Base-by-base conservation (phyloP, 2,329 filamentous ascomycete genomes). In the Thermoascus crustaceus region DNA sequence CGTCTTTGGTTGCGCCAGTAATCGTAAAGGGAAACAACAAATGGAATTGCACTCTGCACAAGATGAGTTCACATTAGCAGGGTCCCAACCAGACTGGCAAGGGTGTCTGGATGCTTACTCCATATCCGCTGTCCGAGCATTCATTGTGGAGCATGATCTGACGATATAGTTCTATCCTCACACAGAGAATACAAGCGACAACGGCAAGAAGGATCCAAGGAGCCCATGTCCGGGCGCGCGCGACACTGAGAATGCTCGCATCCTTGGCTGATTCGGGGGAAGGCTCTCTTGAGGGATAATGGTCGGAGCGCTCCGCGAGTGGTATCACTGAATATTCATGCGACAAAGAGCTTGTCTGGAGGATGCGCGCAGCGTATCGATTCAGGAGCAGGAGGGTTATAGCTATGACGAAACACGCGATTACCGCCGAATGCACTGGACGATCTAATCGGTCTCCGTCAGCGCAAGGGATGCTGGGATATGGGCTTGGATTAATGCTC, bases 391-490 rank as follows among this genome's bases (percentile, higher is more conserved):
- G 40, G 19, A 69, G 50, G 24, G 49, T 54, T 14, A 53, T 42
- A 6, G 64, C 66, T 7, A 61, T 52, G 16, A 63, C 49, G 25
- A 61, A 56, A 24, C 70, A 64, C 14, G 60, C 48, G 4, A 67
- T 43, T 23, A 66, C 53, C 11, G 57, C 49, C 5, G 66, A 60
- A 43, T 66, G 66, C 9, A 69, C 44, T 3, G 69, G 68, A 32
- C 63, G 65, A 44, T 71, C 70, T 68, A 38, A 19, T 30, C 29
- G 27, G 13, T 18, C 34, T 50, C 31, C 51, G 48, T 38, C 11
- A 35, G 25, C 37, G 38, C 30, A 35, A 14, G 22, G 16, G 20
- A 19, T 38, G 32, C 31, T 16, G 11, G 26, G 20, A n/a, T 16
- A 17, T 37, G 21, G 19, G 19, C 11, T 6, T 8, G 9, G 14